Evolutionary conservation across 2,329 filamentous ascomycete genomes (phyloP).

Genomic region (Neonectria sp.): DNA sequence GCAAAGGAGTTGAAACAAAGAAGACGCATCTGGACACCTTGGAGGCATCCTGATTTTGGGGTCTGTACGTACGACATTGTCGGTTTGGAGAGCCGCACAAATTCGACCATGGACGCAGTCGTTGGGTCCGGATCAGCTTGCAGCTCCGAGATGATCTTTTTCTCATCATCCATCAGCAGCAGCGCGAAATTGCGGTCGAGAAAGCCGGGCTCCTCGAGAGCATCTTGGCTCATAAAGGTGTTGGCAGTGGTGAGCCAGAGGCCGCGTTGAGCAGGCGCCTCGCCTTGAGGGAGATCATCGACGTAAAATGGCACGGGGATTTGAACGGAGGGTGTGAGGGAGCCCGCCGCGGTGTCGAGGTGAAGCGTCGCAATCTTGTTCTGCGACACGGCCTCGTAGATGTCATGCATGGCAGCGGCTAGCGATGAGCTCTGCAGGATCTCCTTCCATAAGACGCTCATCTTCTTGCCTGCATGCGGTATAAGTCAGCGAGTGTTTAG

Average conservation of each 20-base stretch:
- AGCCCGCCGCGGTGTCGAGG: conserved; percentile 74
- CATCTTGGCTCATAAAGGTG: conserved; percentile 78
- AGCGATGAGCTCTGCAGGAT: conserved; percentile 82
- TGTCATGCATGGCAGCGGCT: conserved; percentile 84
- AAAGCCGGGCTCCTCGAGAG: conserved; percentile 74
- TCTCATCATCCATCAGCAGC: conserved; percentile 86
- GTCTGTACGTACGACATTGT: conserved; percentile 70
- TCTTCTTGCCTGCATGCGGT: conserved; percentile 64
- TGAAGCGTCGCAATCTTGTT: conserved; percentile 90
- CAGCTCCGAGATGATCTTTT: conserved; percentile 80
- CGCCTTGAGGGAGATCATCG: conserved; percentile 78
- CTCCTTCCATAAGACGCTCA: conserved; percentile 78
- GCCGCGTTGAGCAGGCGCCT: conserved; percentile 79
- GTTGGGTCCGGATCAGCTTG: conserved; percentile 83
- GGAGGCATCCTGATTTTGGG: neutral
- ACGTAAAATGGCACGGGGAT: conserved; percentile 79
- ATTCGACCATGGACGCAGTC: conserved; percentile 84
- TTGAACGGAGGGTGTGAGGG: conserved; percentile 74
- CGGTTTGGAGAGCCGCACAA: conserved; percentile 81
- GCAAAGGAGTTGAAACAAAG: neutral
- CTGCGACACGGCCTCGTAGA: conserved; percentile 85
- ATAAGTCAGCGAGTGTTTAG: conserved; percentile 30
- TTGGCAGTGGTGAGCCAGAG: conserved; percentile 92
- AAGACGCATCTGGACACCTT: neutral
- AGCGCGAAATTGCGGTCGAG: conserved; percentile 91